Percentiles rank a stretch among this genome's conserved stretches.
Conservation (phyloP, 495 filamentous ascomycete genomes). For the Penicillium parvum region DNA sequence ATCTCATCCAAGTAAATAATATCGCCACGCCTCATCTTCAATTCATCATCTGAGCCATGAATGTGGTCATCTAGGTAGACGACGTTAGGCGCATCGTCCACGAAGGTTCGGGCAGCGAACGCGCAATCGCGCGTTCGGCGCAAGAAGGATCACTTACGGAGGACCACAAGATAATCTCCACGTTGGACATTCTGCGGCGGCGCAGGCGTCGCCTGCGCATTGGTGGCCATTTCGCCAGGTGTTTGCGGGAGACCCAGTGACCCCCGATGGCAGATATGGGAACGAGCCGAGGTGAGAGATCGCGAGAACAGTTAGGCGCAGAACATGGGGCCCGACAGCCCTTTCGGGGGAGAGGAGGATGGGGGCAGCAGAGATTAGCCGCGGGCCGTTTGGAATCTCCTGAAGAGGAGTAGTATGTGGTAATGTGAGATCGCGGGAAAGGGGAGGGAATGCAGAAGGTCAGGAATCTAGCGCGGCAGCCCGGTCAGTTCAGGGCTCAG, state of each 20-base stretch:
- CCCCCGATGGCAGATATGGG: conserved; percentile 7
- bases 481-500: conserved; percentile 11
- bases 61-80: conserved; percentile 67
- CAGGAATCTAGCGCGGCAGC: conserved; percentile 19
- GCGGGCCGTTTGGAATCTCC: conserved; percentile 10
- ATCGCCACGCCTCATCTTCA: conserved; percentile 81
- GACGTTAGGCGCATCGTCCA: conserved; percentile 15
- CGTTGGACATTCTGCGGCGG: conserved; percentile 47
- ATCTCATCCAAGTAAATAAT: conserved; percentile 88
- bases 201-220: conserved; percentile 12
- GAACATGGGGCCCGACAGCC: conserved; percentile 29
- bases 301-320: conserved; percentile 15
- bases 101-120: not conserved
- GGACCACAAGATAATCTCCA: conserved; percentile 68
- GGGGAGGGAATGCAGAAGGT: conserved; percentile 27
- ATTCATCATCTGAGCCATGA: conserved; percentile 84
- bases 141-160: conserved; percentile 58
- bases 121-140: conserved; percentile 12
- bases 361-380: conserved; percentile 4
- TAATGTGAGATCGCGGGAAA: conserved; percentile 16
- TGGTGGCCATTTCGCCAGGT: conserved; percentile 34
- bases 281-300: conserved; percentile 6
- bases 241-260: conserved; percentile 5
- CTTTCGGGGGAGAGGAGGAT: conserved; percentile 16
- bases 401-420: no score